phyloP scores from a whole-genome alignment of 108 stramenopile genomes.

The Nitzschia palea region DNA sequence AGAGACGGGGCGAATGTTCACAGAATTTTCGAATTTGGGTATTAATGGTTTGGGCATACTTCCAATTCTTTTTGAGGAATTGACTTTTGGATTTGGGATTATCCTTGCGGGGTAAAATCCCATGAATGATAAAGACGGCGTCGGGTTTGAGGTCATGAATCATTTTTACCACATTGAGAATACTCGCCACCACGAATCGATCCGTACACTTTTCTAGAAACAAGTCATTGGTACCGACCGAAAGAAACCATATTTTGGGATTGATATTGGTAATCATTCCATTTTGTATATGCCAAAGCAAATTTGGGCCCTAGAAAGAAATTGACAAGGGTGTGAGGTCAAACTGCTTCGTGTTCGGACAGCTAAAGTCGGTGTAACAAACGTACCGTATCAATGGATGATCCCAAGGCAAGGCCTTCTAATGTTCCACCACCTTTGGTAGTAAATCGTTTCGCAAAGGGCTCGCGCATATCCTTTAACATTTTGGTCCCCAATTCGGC shows the following conservation, averaged over 20 bases:
- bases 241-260: constrained; percentile 42
- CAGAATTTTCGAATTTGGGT: constrained; percentile 23
- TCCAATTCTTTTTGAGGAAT: constrained; percentile 25
- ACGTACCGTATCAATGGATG: constrained; percentile 35
- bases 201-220: constrained; percentile 27
- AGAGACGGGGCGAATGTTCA: constrained; percentile 14
- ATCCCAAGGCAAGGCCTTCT: constrained; percentile 30
- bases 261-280: constrained; percentile 22
- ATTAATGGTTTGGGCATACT: constrained; percentile 36
- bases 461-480: constrained; percentile 8
- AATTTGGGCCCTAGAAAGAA: constrained; percentile 33
- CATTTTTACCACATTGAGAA: constrained; percentile 30
- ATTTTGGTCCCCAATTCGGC: constrained; percentile 11
- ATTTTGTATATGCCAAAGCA: constrained; percentile 38
- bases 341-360: no score
- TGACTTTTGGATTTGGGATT: constrained; percentile 21
- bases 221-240: constrained; percentile 31
- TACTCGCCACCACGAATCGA: constrained; percentile 28
- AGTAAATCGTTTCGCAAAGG: constrained; percentile 26
- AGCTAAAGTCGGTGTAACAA: no score
- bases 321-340: background rate
- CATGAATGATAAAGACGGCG: constrained; percentile 31
- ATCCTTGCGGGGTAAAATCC: constrained; percentile 35
- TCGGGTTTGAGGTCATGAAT: constrained; percentile 26
- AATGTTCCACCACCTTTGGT: constrained; percentile 26